Base-by-base conservation (phyloP, 129 eudicot species). In the Calendula officinalis region DNA sequence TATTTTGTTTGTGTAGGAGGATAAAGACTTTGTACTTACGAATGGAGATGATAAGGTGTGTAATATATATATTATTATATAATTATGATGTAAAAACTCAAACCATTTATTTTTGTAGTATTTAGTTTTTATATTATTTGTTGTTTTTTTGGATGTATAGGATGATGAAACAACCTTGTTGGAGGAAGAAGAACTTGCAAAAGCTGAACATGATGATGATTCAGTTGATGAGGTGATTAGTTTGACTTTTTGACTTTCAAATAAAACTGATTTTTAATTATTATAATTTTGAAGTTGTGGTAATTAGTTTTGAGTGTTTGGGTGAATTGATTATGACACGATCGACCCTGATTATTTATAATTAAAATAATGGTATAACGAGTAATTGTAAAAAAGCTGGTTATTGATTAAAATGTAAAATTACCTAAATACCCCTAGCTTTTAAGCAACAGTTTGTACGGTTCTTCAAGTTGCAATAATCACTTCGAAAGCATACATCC, bases 101-200 rank as follows among this genome's bases (percentile, higher is more conserved):
- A 22, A 22, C 30, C 30, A 37, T 35, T 15, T 36, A 36, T 36
- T 57, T 57, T 2, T 12, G 8, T 56, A 34, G 6, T 34, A 16
- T 56, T 56, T 11, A 3, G 14, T 36, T 15, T 32, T 36, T 52
- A 33, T 67, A 12, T 22, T 27, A 33, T 55, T 6, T 65, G 6
- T 15, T 59, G 30, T 42, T 32, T 32, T 55, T 49, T 66, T 58
- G 45, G 36, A 44, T 68, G 5, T 69, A 52, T 72, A 94, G 97
- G 99, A 94, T 80, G 99, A 94, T 68, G 99, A 94, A 78, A 77
- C 99, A 37, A 89, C 99, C 16, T 81, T 94, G 69, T 56, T 76
- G 56, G 99, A 94, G 81, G 99, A 94, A 86, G 99, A 94, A 66
- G 87, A 84, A 60, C 56, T 86, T 56, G 95, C 87, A 43, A 84